phyloP scores from a whole-genome alignment of 2,329 filamentous ascomycete species.

The Fusarium floridanum region DNA sequence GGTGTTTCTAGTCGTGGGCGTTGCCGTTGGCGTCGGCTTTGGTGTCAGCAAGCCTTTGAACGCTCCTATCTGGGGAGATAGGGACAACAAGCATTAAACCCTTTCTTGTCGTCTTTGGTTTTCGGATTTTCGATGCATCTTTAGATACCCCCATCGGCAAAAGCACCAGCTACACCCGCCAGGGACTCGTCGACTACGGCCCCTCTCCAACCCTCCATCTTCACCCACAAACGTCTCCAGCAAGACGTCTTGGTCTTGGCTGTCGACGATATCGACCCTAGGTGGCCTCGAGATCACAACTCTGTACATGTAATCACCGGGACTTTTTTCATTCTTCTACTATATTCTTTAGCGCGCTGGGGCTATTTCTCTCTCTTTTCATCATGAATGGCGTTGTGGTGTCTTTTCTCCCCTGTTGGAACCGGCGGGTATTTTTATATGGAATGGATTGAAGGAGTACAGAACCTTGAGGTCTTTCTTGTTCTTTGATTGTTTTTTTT shows the following conservation, averaged over 20 bases:
- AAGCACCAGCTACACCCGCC: conserved; percentile 18
- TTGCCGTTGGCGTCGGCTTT: conserved; percentile 68
- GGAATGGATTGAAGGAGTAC: conserved; percentile 44
- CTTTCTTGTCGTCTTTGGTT: conserved; percentile 11
- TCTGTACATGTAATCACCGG: conserved; percentile 32
- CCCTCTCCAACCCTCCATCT: background rate
- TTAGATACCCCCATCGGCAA: conserved; percentile 36
- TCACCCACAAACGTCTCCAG: too few species aligned
- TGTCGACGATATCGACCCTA: too few species aligned
- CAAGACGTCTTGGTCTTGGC: too few species aligned
- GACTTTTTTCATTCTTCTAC: conserved; percentile 11
- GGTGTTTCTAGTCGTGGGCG: conserved; percentile 64
- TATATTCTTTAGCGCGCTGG: conserved; percentile 40
- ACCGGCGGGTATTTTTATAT: conserved; percentile 31
- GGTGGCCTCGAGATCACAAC: conserved; percentile 17
- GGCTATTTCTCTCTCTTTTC: conserved; percentile 35
- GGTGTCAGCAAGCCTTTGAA: conserved; percentile 72
- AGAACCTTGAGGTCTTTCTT: conserved; percentile 32
- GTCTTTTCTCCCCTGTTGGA: conserved; percentile 35
- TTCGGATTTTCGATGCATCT: conserved; percentile 28
- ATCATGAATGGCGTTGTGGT: conserved; percentile 49
- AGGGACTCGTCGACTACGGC: conserved; percentile 23
- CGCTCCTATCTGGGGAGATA: conserved; percentile 68
- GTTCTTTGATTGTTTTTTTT: conserved; percentile 19
- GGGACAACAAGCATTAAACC: conserved; percentile 34